A percentile compares a stretch with the other conserved stretches of the same genome.
These are phyloP conservation scores for Hirschfeldia incana DNA, from an alignment of 345 rosid genomes.

Conservation along the genomic window DNA sequence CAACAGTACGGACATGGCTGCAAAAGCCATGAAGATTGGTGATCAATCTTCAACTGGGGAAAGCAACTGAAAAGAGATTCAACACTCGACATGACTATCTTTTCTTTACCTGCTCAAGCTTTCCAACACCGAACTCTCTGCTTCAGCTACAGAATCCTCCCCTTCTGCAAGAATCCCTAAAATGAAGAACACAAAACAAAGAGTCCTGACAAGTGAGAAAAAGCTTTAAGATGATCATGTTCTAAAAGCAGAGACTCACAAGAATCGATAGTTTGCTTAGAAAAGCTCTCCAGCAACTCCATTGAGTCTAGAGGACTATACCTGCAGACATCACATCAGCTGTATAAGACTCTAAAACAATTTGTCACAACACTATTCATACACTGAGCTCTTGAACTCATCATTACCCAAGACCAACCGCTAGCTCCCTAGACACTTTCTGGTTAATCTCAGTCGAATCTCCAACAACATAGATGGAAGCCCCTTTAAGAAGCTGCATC, in stretches of 20 bases:
- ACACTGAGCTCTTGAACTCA: neutral
- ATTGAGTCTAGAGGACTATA: constrained; percentile 76
- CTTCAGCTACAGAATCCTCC: constrained; percentile 59
- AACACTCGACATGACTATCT: neutral
- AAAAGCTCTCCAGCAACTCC: constrained; percentile 71
- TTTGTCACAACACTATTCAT: neutral
- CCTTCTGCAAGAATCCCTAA: constrained; percentile 82
- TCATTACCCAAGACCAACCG: constrained; percentile 73
- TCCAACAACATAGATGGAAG: constrained; percentile 75
- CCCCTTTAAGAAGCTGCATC: constrained; percentile 78
- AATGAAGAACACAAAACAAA: constrained; percentile 15
- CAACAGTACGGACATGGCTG: constrained; percentile 90
- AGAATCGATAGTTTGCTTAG: constrained; percentile 76
- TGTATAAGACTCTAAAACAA: neutral
- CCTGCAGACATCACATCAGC: constrained; percentile 43
- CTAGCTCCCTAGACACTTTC: constrained; percentile 75
- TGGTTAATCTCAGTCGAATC: constrained; percentile 75
- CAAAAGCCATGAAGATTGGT: neutral
- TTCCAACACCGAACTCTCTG: constrained; percentile 65
- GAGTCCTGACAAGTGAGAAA: neutral
- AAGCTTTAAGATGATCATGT: neutral
- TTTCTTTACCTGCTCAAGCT: constrained; percentile 75
- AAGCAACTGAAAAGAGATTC: neutral
- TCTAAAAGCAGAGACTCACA: constrained; percentile 56
- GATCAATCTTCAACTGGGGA: neutral